Evolutionary conservation across 129 eudicot genomes (phyloP).

Genomic region (Scalesia atractyloides): DNA sequence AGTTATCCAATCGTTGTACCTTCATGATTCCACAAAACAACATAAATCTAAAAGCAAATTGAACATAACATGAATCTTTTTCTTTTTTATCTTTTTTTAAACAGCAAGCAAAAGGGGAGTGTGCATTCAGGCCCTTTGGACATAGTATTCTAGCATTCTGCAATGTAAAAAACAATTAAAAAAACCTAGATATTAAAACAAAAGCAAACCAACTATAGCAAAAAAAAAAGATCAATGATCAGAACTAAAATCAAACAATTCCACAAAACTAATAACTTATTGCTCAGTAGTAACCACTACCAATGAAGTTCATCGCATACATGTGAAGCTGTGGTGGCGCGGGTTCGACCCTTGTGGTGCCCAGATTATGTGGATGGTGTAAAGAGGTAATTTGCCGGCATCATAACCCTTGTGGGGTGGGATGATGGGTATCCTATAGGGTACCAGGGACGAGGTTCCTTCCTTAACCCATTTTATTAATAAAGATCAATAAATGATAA

Average conservation of each 20-base stretch:
- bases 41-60: slow-evolving; percentile 4
- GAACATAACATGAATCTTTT: neutral
- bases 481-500: too few relatives aligned
- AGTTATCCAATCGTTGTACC: slow-evolving; percentile 23
- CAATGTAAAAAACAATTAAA: neutral
- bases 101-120: neutral
- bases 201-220: neutral
- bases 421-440: too few relatives aligned
- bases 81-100: neutral
- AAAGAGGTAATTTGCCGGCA: too few relatives aligned
- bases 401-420: too few relatives aligned
- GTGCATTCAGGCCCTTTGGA: neutral
- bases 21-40: slow-evolving; percentile 22
- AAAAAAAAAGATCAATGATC: neutral
- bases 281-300: too few relatives aligned
- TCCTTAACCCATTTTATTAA: too few relatives aligned
- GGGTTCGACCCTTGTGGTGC: too few relatives aligned
- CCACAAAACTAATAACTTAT: neutral
- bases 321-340: too few relatives aligned
- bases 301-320: too few relatives aligned
- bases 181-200: neutral
- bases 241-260: neutral
- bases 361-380: too few relatives aligned
- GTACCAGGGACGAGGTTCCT: too few relatives aligned
- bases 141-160: neutral